Evolutionary conservation across 352 stramenopile genomes (phyloP), one percentile per base, ranked within the genome.

Genomic region (Aphanomyces astaci): DNA sequence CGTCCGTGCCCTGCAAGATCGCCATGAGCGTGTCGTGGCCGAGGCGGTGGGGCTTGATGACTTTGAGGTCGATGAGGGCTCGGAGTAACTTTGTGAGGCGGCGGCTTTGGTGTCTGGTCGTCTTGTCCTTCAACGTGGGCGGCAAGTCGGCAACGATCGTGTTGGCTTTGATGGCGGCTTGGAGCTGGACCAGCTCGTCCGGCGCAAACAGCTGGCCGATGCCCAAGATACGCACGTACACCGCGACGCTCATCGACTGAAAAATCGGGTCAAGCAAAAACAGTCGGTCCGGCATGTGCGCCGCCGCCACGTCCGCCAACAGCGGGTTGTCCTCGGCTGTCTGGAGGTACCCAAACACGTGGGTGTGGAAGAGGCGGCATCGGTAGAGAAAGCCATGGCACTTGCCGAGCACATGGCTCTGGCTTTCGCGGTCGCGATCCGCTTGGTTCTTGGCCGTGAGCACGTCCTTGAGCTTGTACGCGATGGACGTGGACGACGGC

Each of bases 191-290:
- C 57, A 88, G 78, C 65, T 94, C 86, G 7, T 52, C 67, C 1
- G 79, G 70, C 4, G 70, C 79, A 30, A 94, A 71, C 53, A 88
- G 78, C 4, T 65, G 74, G 19, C 86, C 86, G 48, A 85, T 85
- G 17, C 81, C 88, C 52, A 92, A 91, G 36, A 86, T 78, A 48
- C 84, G 75, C 49, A 94, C 92, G 68, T 94, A 94, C 60, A 90
- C 69, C 53, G 85, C 70, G 39, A 94, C 78, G 11, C 81, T 79
- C 84, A 94, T 92, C 33, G 77, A 76, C 57, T 90, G 81, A 27
- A 94, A 74, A 39, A 94, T 75, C 0, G 78, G 77, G 70, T 94
- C 84, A 7, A 82, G 77, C 15, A 83, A 89, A 66, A 92, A 94
- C 9, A 94, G 36, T 19, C 39, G 56, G 28, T 53, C 32, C 11